Evolutionary conservation across 2,329 filamentous ascomycete genomes (phyloP), one percentile per base, ranked within the genome.

Genomic region (Trichoderma sp.): DNA sequence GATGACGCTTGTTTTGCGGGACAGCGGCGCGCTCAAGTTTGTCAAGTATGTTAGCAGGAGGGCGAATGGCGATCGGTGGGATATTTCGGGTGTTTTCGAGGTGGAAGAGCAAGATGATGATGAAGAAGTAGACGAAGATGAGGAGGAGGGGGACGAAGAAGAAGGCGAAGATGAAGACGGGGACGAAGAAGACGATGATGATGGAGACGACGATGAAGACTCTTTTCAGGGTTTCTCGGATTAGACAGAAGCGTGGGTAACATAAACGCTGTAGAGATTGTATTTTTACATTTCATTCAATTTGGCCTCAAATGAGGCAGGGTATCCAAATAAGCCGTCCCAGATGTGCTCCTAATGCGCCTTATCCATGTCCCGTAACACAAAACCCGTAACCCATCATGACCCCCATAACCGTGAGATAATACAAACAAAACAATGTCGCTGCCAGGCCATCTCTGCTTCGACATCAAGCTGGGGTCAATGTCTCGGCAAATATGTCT

Each of bases 31-130:
- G 15, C 82, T 99, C 74, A 89, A 92, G 75, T 99, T 99, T 75
- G 93, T 98, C 73, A 99, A 98, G 81, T 99, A 98, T 76, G 90
- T 99, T 24, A 96, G 90, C 77, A 83, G 83, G 66, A 86, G 84
- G 58, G 95, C 95, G 7, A 86, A 86, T 73, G 95, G 95, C 0
- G 95, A 98, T 78, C 84, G 95, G 50, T 98, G 93, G 92, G 95
- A 99, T 78, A 83, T 98, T 57, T 89, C 87, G 54, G 95, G 88
- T 0, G 87, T 88, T 41, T 92, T 91, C 75, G 91, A 89, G 26
- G 89, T 97, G 39, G 84, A 84, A 68, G 84, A 86, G 66, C 75
- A 80, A 44, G 83, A 76, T 1, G 79, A 78, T 0, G 76, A 78
- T 0, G 75, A 75, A 1, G 76, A 73, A 1, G 76, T 74, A 3